Evolutionary conservation across 2,329 filamentous ascomycete species (phyloP).

Genomic region (Sclerotinia glacialis): DNA sequence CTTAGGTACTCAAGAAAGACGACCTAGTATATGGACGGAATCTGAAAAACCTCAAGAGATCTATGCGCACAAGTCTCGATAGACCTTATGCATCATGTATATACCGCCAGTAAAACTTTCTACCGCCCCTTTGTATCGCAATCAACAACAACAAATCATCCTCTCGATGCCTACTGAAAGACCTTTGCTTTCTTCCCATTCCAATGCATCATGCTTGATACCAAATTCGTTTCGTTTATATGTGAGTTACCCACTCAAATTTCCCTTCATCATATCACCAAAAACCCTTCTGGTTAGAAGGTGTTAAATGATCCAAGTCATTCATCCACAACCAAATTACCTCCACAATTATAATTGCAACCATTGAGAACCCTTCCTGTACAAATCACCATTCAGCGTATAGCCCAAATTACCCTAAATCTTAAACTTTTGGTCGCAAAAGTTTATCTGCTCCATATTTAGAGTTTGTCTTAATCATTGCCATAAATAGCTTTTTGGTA

Average conservation of each 20-base stretch:
- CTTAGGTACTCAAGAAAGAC: background rate
- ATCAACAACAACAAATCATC: background rate
- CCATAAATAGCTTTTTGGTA: constrained; percentile 55
- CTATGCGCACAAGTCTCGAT: background rate
- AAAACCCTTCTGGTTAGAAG: constrained; percentile 9
- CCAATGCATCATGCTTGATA: background rate
- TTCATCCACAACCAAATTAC: background rate
- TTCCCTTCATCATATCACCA: background rate
- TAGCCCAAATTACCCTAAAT: background rate
- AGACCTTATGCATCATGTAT: background rate
- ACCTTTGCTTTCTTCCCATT: background rate
- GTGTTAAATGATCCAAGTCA: background rate
- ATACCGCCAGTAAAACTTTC: background rate
- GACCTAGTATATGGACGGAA: background rate
- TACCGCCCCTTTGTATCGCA: background rate
- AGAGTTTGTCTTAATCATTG: constrained; percentile 55
- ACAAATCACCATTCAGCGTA: background rate
- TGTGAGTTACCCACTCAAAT: background rate
- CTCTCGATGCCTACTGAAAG: background rate
- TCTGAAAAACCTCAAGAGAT: background rate
- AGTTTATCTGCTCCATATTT: constrained; percentile 56
- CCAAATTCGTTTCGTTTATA: constrained; percentile 6
- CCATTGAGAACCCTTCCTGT: background rate
- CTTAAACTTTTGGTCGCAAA: constrained; percentile 37
- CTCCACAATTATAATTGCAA: background rate